These are phyloP conservation scores for Solanum tarijense DNA, from an alignment of 257 asterid genomes.

Conservation along the genomic window DNA sequence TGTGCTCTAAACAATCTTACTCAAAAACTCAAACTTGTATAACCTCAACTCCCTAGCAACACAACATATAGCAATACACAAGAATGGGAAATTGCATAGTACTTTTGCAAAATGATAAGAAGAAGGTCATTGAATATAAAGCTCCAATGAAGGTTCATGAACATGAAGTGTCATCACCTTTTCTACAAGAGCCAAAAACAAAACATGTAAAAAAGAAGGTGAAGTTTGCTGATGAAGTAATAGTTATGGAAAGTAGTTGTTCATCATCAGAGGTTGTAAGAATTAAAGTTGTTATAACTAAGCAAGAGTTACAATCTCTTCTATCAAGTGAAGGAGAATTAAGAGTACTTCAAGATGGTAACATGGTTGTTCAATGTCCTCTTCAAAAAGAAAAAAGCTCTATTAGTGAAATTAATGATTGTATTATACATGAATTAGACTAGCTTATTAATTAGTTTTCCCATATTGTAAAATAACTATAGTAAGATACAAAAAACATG, in stretches of 20 bases:
- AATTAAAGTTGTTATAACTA: slow-evolving; percentile 61
- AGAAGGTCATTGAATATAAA: slow-evolving; percentile 42
- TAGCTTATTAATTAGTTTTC: background rate
- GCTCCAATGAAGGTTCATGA: slow-evolving; percentile 40
- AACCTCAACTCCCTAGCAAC: background rate
- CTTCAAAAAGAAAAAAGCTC: slow-evolving; percentile 12
- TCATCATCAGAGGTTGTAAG: slow-evolving; percentile 32
- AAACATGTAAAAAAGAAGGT: slow-evolving; percentile 14
- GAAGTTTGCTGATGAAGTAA: slow-evolving; percentile 24
- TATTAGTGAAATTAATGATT: background rate
- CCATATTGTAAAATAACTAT: background rate
- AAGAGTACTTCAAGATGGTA: slow-evolving; percentile 25
- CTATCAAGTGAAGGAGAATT: slow-evolving; percentile 29
- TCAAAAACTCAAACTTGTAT: background rate
- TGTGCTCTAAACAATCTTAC: background rate
- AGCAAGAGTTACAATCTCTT: slow-evolving; percentile 54
- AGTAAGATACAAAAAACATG: background rate
- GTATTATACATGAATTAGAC: background rate
- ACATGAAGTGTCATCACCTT: slow-evolving; percentile 33
- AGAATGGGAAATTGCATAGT: slow-evolving; percentile 51
- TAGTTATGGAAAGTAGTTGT: slow-evolving; percentile 11
- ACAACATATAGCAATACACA: background rate
- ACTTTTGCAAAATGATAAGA: slow-evolving; percentile 36
- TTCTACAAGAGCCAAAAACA: slow-evolving; percentile 14
- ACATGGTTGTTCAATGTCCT: slow-evolving; percentile 12